Evolutionary conservation across 2,329 filamentous ascomycete genomes (phyloP), one percentile per base, ranked within the genome.

Genomic region (Pseudofabraea citricarpa): DNA sequence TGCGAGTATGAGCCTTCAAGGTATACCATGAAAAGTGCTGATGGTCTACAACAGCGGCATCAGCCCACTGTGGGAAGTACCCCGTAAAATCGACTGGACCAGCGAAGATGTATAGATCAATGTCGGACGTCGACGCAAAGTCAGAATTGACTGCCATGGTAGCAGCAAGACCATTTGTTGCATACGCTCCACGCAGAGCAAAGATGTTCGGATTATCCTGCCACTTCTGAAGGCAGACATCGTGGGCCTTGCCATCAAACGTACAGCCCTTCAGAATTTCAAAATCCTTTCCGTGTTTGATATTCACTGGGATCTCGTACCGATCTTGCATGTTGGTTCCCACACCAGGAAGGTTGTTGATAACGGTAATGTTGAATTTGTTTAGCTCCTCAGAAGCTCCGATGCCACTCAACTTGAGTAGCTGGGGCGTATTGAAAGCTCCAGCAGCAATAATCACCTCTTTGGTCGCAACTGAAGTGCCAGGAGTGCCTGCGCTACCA

Each of bases 1-100:
- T 85, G 43, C 77, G 73, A 0, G 80, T 73, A 54, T 83, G 80
- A 0, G 75, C 72, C 61, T 83, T 82, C 44, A 87, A 68, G 6
- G 74, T 70, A 23, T 48, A 40, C 45, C 45, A 50, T 23, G 45
- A 39, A 45, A 45, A 50, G 47, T 70, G 68, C 72, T 70, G 58
- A 8, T 59, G 64, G 12, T 57, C 64, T 15, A 64, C 58, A 24
- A 60, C 50, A 1, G 52, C 51, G 1, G 66, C 66, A 1, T 53
- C 53, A 0, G 66, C 65, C 40, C 64, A 66, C 58, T 62, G 43
- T 56, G 58, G 29, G 58, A 70, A 68, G 56, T 73, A 74, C 1
- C 69, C 69, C 12, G 63, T 63, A 20, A 67, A 44, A 6, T 58
- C 50, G 7, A 42, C 56, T 46, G 41, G 51, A 56, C 35, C 62